A percentile compares a stretch with the other conserved stretches of the same genome.
Evolutionary conservation across 2,329 filamentous ascomycete species (phyloP).

Genomic region (Penicillium decumbens): DNA sequence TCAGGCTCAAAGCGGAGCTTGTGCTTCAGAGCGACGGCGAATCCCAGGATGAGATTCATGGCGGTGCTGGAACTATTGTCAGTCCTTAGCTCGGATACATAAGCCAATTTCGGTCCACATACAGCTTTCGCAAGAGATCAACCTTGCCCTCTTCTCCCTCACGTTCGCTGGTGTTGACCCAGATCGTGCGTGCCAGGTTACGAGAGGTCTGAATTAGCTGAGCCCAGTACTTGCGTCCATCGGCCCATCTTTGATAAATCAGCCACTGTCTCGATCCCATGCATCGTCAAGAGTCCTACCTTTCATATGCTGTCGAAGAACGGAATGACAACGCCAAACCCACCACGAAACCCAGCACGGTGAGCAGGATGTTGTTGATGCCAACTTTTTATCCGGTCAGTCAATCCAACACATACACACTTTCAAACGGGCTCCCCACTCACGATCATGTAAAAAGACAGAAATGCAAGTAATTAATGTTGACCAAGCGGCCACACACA

Average conservation of each 20-base stretch:
- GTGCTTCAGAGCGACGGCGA: conserved; percentile 73
- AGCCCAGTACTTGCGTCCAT: conserved; percentile 62
- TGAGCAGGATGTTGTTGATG: conserved; percentile 65
- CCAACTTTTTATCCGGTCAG: conserved; percentile 37
- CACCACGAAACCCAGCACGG: conserved; percentile 76
- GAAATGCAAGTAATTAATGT: conserved; percentile 59
- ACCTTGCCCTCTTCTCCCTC: conserved; percentile 57
- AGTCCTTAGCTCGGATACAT: conserved; percentile 1
- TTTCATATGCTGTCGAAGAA: conserved; percentile 71
- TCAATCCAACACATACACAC: background rate
- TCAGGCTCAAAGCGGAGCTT: conserved; percentile 79
- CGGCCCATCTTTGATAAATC: conserved; percentile 45
- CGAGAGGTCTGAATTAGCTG: conserved; percentile 53
- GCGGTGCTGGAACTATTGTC: conserved; percentile 44
- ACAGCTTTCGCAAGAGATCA: conserved; percentile 65
- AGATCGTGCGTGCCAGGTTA: conserved; percentile 66
- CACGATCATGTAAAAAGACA: conserved; percentile 41
- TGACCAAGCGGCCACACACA: conserved; percentile 61
- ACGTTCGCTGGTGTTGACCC: conserved; percentile 68
- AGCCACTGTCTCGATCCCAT: background rate
- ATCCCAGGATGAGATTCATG: conserved; percentile 73
- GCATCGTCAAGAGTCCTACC: conserved; percentile 31
- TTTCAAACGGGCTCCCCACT: conserved; percentile 3
- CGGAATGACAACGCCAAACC: conserved; percentile 73
- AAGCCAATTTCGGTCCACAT: conserved; percentile 12